These are phyloP conservation scores for Hypoxylon sp. DNA, from an alignment of 2,329 filamentous ascomycete genomes.

Conservation along the genomic window DNA sequence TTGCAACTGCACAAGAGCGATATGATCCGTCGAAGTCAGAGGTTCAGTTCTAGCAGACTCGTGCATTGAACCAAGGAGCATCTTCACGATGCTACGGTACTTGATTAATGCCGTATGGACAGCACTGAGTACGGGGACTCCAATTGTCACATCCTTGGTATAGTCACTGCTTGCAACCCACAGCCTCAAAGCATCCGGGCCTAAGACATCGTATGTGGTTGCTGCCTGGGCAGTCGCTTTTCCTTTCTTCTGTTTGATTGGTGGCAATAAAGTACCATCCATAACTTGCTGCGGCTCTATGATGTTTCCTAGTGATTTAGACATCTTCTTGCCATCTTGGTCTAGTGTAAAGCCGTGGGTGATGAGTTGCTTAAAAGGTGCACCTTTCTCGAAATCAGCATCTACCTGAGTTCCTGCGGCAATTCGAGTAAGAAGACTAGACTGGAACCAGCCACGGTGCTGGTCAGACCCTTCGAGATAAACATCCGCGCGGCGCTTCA, in stretches of 20 bases:
- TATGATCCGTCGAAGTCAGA: slow-evolving; percentile 75
- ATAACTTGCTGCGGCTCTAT: slow-evolving; percentile 87
- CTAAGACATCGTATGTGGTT: slow-evolving; percentile 76
- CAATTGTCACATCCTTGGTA: slow-evolving; percentile 87
- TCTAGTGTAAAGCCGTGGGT: slow-evolving; percentile 97
- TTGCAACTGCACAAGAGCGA: slow-evolving; percentile 82
- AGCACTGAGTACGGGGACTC: slow-evolving; percentile 80
- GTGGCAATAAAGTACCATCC: slow-evolving; percentile 82
- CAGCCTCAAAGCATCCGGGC: slow-evolving; percentile 87
- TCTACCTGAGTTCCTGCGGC: slow-evolving; percentile 69
- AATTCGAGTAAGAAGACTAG: slow-evolving; percentile 88
- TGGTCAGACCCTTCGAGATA: slow-evolving; percentile 97
- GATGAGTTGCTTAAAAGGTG: slow-evolving; percentile 90
- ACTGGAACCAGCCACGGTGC: slow-evolving; percentile 98
- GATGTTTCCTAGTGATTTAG: slow-evolving; percentile 93
- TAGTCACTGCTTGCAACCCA: slow-evolving; percentile 96
- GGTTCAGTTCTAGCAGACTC: slow-evolving; percentile 65
- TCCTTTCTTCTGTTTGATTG: slow-evolving; percentile 74
- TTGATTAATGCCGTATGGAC: slow-evolving; percentile 85
- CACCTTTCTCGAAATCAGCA: slow-evolving; percentile 53
- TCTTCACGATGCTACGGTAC: slow-evolving; percentile 90
- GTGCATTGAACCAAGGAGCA: slow-evolving; percentile 84
- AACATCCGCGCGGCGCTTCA: slow-evolving; percentile 76
- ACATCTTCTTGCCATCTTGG: slow-evolving; percentile 95
- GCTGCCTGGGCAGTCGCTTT: slow-evolving; percentile 52